phyloP scores from a whole-genome alignment of 495 filamentous ascomycete species.

The Mytilinidion resinicola region DNA sequence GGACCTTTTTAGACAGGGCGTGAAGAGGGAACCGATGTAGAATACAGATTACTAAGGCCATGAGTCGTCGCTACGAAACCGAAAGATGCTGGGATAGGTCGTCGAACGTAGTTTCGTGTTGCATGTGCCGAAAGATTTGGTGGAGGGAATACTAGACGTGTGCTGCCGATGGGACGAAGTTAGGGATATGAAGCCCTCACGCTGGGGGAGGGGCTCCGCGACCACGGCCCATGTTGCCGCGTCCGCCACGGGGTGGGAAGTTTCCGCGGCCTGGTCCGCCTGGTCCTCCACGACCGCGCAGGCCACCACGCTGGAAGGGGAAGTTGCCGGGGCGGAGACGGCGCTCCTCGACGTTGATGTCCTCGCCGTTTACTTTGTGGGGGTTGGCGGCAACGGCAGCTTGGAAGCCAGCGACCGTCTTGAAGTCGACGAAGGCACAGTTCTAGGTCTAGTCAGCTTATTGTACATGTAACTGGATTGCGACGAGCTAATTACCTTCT shows the following conservation, averaged over 20 bases:
- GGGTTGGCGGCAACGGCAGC: conserved; percentile 81
- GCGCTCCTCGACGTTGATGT: conserved; percentile 81
- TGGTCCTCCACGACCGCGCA: conserved; percentile 46
- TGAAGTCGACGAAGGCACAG: conserved; percentile 94
- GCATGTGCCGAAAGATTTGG: too few relatives aligned
- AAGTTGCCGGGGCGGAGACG: conserved; percentile 63
- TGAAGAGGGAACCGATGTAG: conserved; percentile 15
- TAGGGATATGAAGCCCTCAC: too few relatives aligned
- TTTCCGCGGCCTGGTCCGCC: conserved; percentile 53
- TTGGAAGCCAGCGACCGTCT: conserved; percentile 66
- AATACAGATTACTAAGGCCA: conserved; percentile 23
- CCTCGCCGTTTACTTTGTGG: conserved; percentile 72
- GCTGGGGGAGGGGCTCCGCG: too few relatives aligned
- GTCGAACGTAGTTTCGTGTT: too few relatives aligned
- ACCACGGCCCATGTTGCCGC: background rate
- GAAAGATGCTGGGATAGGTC: background rate
- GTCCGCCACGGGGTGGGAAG: conserved; percentile 49
- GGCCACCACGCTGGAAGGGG: conserved; percentile 31
- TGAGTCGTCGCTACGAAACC: conserved; percentile 18
- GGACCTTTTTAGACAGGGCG: conserved; percentile 7
- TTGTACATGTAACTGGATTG: background rate
- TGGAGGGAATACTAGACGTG: too few relatives aligned
- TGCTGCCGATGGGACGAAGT: too few relatives aligned
- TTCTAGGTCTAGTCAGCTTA: conserved; percentile 51
- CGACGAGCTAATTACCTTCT: conserved; percentile 62